Percentiles rank a stretch among this genome's conserved stretches.
Evolutionary conservation across 108 stramenopile genomes (phyloP).

Genomic region (Nitzschia palea): DNA sequence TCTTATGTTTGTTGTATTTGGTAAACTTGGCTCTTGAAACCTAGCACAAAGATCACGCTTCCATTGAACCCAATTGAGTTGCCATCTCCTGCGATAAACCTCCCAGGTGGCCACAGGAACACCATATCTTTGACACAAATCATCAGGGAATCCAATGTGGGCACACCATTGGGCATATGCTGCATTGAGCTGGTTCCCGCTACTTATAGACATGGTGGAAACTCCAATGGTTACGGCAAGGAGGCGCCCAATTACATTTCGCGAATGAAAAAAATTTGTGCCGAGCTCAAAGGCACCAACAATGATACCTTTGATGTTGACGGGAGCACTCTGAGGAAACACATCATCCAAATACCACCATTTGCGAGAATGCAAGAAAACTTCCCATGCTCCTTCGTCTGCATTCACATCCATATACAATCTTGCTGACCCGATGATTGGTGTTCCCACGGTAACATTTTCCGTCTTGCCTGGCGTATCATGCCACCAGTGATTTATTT

Average conservation of each 20-base stretch:
- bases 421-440: conserved; percentile 10
- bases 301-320: conserved; percentile 16
- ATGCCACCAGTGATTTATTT: conserved; percentile 23
- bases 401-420: conserved; percentile 28
- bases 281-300: conserved; percentile 20
- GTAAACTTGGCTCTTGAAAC: too few relatives aligned
- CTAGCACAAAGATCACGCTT: too few relatives aligned
- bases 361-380: conserved; percentile 19
- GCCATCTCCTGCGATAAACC: too few relatives aligned
- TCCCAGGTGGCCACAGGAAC: too few relatives aligned
- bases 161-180: conserved; percentile 2
- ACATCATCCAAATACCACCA: conserved; percentile 9
- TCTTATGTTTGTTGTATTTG: too few relatives aligned
- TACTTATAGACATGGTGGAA: conserved; percentile 9
- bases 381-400: conserved; percentile 19
- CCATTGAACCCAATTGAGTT: too few relatives aligned
- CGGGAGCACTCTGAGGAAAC: conserved; percentile 6
- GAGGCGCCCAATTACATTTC: conserved; percentile 28
- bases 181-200: conserved; percentile 1
- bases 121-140: conserved; percentile 18
- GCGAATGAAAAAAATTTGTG: conserved; percentile 7
- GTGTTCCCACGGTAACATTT: background rate
- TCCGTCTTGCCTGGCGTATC: conserved; percentile 11
- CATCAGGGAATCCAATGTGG: conserved; percentile 3
- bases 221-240: conserved; percentile 31